Evolutionary conservation across 164 flowering plant genomes (phyloP).

Genomic region (Vitis amurensis): DNA sequence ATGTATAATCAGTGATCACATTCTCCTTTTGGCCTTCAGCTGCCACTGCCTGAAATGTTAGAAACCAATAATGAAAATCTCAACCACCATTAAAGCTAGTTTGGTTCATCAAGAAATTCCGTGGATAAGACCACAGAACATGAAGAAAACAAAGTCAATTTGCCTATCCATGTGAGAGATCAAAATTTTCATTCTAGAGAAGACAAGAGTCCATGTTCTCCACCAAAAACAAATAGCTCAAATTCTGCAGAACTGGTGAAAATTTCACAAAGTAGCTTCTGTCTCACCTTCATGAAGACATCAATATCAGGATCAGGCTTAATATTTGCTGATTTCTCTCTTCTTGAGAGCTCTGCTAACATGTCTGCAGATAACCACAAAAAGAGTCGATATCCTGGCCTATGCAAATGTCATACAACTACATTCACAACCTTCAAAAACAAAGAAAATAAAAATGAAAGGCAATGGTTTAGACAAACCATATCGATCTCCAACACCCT

Average conservation of each 20-base stretch:
- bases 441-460: not conserved
- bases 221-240: not conserved
- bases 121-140: not conserved
- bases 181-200: too few relatives aligned
- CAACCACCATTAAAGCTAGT: not conserved
- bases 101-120: not conserved
- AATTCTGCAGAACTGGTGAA: not conserved
- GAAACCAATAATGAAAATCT: not conserved
- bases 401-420: too few relatives aligned
- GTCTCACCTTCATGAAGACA: constrained; percentile 48
- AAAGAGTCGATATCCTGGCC: too few relatives aligned
- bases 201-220: too few relatives aligned
- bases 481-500: too few relatives aligned
- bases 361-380: constrained; percentile 27
- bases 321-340: constrained; percentile 50
- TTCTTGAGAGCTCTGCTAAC: constrained; percentile 46
- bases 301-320: constrained; percentile 58
- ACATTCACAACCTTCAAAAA: too few relatives aligned
- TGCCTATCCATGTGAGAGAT: too few relatives aligned
- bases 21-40: constrained; percentile 33
- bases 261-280: not conserved
- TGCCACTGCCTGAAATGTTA: constrained; percentile 30
- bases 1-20: constrained; percentile 32
- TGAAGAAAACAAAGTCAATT: too few relatives aligned
- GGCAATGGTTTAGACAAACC: too few relatives aligned